phyloP scores from a whole-genome alignment of 352 stramenopile genomes.

The Phytophthora pinifolia region DNA sequence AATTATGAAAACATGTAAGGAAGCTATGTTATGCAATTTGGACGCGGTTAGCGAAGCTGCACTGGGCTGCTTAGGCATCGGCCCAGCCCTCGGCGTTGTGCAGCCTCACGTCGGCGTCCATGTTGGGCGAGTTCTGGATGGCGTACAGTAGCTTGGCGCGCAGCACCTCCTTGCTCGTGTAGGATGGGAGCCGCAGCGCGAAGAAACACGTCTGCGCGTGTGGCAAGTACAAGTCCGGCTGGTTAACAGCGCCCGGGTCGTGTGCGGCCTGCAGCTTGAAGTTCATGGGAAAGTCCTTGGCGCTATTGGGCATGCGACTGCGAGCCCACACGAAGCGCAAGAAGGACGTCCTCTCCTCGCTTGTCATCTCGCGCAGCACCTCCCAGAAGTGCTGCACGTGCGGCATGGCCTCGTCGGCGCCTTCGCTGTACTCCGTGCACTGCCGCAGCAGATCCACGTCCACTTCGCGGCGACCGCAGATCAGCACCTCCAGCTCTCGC shows the following conservation, averaged over 20 bases:
- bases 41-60: neutral
- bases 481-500: constrained; percentile 94
- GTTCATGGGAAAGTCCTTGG: constrained; percentile 97
- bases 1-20: neutral
- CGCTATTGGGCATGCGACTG: constrained; percentile 95
- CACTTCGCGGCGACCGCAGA: constrained; percentile 96
- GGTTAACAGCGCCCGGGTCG: constrained; percentile 66
- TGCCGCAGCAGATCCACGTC: constrained; percentile 95
- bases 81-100: constrained; percentile 92
- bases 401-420: constrained; percentile 88
- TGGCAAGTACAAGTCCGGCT: constrained; percentile 93
- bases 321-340: constrained; percentile 98
- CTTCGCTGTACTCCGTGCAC: constrained; percentile 97
- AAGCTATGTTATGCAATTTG: constrained; percentile 16
- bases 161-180: constrained; percentile 91
- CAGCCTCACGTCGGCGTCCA: constrained; percentile 91
- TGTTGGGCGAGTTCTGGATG: constrained; percentile 96
- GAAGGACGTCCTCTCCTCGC: constrained; percentile 94
- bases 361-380: constrained; percentile 95
- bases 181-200: constrained; percentile 94
- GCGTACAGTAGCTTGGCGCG: constrained; percentile 89
- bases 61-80: constrained; percentile 52
- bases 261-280: constrained; percentile 91
- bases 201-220: constrained; percentile 99
- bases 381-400: constrained; percentile 97